phyloP scores from a whole-genome alignment of 2,329 filamentous ascomycete genomes.

The Claviceps monticola region DNA sequence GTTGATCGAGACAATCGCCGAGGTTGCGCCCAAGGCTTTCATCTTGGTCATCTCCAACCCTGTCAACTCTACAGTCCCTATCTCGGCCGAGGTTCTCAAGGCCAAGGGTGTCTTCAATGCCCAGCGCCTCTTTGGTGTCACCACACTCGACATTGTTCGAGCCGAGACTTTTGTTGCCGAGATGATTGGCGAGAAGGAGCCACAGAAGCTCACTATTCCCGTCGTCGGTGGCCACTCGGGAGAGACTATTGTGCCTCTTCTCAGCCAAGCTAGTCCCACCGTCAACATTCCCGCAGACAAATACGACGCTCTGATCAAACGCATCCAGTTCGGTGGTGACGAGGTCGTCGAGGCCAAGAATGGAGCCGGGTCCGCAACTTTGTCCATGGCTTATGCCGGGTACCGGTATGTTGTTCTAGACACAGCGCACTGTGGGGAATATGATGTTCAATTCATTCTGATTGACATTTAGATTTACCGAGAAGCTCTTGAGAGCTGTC shows the following conservation, averaged over 20 bases:
- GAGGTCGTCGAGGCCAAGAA: slow-evolving; percentile 95
- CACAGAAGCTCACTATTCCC: slow-evolving; percentile 70
- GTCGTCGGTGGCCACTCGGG: slow-evolving; percentile 96
- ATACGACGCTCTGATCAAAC: slow-evolving; percentile 80
- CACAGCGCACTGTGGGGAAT: not conserved
- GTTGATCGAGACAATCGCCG: slow-evolving; percentile 74
- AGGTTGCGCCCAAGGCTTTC: slow-evolving; percentile 84
- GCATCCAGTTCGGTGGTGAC: slow-evolving; percentile 96
- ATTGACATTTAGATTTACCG: slow-evolving; percentile 56
- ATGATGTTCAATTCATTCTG: slow-evolving; percentile 4
- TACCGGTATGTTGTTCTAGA: slow-evolving; percentile 51
- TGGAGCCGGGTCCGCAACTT: slow-evolving; percentile 75
- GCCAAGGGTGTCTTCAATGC: slow-evolving; percentile 84
- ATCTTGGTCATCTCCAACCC: slow-evolving; percentile 98
- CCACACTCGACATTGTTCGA: slow-evolving; percentile 94
- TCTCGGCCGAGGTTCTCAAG: slow-evolving; percentile 95
- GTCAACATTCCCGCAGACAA: slow-evolving; percentile 78
- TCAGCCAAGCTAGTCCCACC: slow-evolving; percentile 75
- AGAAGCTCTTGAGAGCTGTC: slow-evolving; percentile 79
- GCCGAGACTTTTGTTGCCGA: slow-evolving; percentile 92
- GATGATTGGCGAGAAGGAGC: slow-evolving; percentile 68
- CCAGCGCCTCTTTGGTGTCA: slow-evolving; percentile 94
- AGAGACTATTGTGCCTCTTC: slow-evolving; percentile 93
- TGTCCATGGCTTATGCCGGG: slow-evolving; percentile 92
- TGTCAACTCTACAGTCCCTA: slow-evolving; percentile 97